Base-by-base conservation (phyloP, 306 rosid genomes). In the Castanea sativa region DNA sequence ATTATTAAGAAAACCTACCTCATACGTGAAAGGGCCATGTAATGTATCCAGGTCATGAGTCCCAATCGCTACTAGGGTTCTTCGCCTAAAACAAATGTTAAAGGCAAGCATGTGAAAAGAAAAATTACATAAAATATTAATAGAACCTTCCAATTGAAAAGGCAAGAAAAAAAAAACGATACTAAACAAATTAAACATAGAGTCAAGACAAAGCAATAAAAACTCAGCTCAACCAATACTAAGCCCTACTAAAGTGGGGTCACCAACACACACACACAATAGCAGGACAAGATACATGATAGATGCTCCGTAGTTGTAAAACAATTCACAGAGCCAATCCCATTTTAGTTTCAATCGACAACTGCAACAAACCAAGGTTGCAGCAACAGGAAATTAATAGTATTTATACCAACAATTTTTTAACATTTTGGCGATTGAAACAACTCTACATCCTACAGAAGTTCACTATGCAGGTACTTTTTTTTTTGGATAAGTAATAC, bases 41-140 rank as follows among this genome's bases (percentile, higher is more conserved):
- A 95, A 80, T 68, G 81, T 91, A 76, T 95, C 99, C 87, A 95
- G 84, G 83, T 95, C 99, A 81, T 95, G 99, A 74, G 99, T 95
- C 68, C 99, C 99, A 75, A 95, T 95, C 64, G 99, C 99, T 80
- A 92, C 99, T 11, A 95, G 92, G 23, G 98, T 91, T 89, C 99
- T 90, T 82, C 93, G 88, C 86, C 98, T 94, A 79, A 68, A 80
- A 70, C 8, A 77, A 67, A 69, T 8, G 29, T 38, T 27, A 11
- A 49, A 52, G 55, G 63, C 61, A 52, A 78, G 74, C 69, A 80
- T n/a, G 63, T 71, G 35, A 71, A 76, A 4, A 15, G 69, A 85
- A 55, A 71, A 73, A 23, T 69, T 49, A 19, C 25, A 71, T 20
- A 3, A 67, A 74, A 61, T 75, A 60, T 33, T 70, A 35, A 55